Evolutionary conservation across 768 basidiomycete genomes (phyloP).

Genomic region (Tricholomella constricta): DNA sequence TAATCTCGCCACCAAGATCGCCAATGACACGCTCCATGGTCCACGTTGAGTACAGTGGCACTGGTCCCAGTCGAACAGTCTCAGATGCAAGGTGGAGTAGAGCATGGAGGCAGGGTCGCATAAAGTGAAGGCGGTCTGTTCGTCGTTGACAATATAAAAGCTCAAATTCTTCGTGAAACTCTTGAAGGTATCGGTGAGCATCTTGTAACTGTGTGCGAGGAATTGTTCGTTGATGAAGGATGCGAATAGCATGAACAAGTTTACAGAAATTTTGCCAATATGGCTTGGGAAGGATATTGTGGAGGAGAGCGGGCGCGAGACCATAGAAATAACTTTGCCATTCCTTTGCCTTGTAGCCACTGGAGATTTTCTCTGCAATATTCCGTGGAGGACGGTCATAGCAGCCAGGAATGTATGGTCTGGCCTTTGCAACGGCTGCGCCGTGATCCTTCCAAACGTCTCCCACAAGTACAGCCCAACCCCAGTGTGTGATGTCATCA

Average conservation of each 20-base stretch:
- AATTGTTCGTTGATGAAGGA: no score
- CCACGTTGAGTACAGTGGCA: constrained; percentile 23
- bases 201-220: no score
- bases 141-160: constrained; percentile 31
- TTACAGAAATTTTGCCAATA: constrained; percentile 36
- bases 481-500: constrained; percentile 23
- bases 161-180: no score
- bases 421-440: constrained; percentile 27
- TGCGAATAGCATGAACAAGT: constrained; percentile 29
- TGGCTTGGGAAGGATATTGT: constrained; percentile 22
- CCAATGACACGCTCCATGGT: constrained; percentile 35
- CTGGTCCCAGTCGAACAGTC: constrained; percentile 22
- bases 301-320: constrained; percentile 33
- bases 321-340: constrained; percentile 34
- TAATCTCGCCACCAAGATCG: constrained; percentile 28
- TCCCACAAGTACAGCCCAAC: constrained; percentile 29
- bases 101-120: constrained; percentile 31
- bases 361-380: constrained; percentile 39
- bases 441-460: constrained; percentile 37
- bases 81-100: constrained; percentile 30
- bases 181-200: no score
- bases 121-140: constrained; percentile 32
- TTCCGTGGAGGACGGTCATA: constrained; percentile 45
- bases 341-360: constrained; percentile 42
- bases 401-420: constrained; percentile 37